phyloP scores from a whole-genome alignment of 1,284 basidiomycete genomes.

The Ustilago curta region DNA sequence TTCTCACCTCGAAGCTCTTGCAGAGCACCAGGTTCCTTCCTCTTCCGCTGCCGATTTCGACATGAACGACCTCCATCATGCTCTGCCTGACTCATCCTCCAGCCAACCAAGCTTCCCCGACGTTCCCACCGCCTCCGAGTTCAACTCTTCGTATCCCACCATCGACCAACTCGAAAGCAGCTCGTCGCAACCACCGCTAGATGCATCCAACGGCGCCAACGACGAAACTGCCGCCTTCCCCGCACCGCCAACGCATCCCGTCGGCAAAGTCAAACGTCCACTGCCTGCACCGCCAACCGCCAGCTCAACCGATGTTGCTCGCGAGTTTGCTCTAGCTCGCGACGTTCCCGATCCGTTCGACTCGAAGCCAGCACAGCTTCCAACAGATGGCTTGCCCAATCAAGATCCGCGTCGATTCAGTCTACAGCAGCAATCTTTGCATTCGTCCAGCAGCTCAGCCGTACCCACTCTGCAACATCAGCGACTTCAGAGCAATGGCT shows the following conservation, averaged over 20 bases:
- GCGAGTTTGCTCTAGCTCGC: slow-evolving; percentile 48
- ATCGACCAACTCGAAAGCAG: slow-evolving; percentile 58
- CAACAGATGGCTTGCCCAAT: slow-evolving; percentile 39
- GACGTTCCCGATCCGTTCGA: slow-evolving; percentile 53
- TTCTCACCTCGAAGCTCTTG: slow-evolving; percentile 31
- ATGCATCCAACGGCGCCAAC: slow-evolving; percentile 6
- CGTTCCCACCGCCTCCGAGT: slow-evolving; percentile 51
- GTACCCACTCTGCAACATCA: slow-evolving; percentile 11
- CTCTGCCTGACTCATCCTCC: slow-evolving; percentile 17
- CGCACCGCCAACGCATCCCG: slow-evolving; percentile 41
- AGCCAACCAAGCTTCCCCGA: slow-evolving; percentile 25
- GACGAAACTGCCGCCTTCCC: slow-evolving; percentile 33
- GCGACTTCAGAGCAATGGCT: not conserved
- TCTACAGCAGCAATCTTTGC: slow-evolving; percentile 19
- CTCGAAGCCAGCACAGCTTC: slow-evolving; percentile 21
- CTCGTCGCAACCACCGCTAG: slow-evolving; percentile 4
- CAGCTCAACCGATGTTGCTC: slow-evolving; percentile 36
- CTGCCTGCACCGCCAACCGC: slow-evolving; percentile 47
- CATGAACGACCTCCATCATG: slow-evolving; percentile 20
- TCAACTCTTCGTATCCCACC: slow-evolving; percentile 52
- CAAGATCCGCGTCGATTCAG: slow-evolving; percentile 30
- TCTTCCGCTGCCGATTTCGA: slow-evolving; percentile 17
- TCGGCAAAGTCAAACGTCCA: slow-evolving; percentile 42
- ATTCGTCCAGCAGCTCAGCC: slow-evolving; percentile 23
- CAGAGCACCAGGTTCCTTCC: slow-evolving; percentile 15